Evolutionary conservation across 2,329 filamentous ascomycete species (phyloP).

Genomic region (Pseudogymnoascus sp.): DNA sequence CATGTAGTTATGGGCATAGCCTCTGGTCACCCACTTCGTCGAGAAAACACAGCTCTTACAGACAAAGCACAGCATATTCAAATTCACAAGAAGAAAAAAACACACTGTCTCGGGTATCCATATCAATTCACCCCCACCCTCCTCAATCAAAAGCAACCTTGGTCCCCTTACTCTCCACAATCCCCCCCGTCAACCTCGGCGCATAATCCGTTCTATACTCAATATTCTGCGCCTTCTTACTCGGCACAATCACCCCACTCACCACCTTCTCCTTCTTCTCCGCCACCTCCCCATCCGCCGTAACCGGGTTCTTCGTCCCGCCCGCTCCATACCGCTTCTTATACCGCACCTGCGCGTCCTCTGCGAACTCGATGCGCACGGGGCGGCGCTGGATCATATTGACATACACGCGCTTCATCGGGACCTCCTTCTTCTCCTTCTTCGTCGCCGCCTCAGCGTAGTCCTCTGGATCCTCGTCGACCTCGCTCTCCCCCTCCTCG

Average conservation of each 20-base stretch:
- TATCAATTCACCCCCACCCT: not conserved
- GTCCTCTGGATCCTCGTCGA: slow-evolving; percentile 27
- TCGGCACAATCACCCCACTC: slow-evolving; percentile 17
- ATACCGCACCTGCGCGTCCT: slow-evolving; percentile 82
- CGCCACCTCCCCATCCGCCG: slow-evolving; percentile 14
- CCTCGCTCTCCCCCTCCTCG: slow-evolving; percentile 29
- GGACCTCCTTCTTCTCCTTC: slow-evolving; percentile 54
- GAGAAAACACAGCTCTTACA: not conserved
- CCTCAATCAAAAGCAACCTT: slow-evolving; percentile 61
- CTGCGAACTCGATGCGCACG: slow-evolving; percentile 85
- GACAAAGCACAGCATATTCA: not conserved
- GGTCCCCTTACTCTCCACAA: slow-evolving; percentile 70
- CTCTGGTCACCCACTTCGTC: not conserved
- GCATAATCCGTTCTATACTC: slow-evolving; percentile 41
- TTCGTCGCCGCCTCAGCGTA: slow-evolving; percentile 37
- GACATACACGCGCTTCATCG: slow-evolving; percentile 71
- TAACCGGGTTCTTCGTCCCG: slow-evolving; percentile 36
- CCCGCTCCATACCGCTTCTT: slow-evolving; percentile 89
- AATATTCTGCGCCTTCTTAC: slow-evolving; percentile 37
- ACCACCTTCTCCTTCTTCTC: slow-evolving; percentile 25
- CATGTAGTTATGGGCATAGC: not conserved
- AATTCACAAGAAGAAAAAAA: not conserved
- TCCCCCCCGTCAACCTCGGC: slow-evolving; percentile 66
- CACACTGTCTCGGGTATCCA: not conserved
- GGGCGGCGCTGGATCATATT: slow-evolving; percentile 74